phyloP scores from a whole-genome alignment of 768 basidiomycete species.

The Suillus subaureus region DNA sequence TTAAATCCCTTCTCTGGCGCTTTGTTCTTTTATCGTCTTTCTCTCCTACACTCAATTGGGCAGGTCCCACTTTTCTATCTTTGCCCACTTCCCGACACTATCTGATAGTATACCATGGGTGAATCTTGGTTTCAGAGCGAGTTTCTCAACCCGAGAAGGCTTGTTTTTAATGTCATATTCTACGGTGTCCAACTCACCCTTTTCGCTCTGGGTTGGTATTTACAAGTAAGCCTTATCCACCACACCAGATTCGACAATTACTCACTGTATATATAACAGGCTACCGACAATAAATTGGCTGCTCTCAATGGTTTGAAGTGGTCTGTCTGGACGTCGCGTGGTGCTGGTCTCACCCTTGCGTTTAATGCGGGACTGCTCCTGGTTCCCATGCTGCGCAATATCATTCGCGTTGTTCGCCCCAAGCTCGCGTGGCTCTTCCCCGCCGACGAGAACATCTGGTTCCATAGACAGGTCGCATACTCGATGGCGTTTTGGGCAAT shows the following conservation, averaged over 20 bases:
- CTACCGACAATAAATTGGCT: slow-evolving; percentile 60
- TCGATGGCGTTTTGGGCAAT: slow-evolving; percentile 92
- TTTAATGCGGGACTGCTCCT: slow-evolving; percentile 86
- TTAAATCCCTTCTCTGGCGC: slow-evolving; percentile 1
- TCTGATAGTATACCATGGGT: slow-evolving; percentile 45
- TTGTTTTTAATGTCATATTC: slow-evolving; percentile 76
- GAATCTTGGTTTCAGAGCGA: slow-evolving; percentile 76
- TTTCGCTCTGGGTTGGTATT: slow-evolving; percentile 89
- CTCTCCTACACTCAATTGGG: slow-evolving; percentile 3
- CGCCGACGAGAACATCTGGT: slow-evolving; percentile 95
- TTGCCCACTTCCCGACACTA: slow-evolving; percentile 1
- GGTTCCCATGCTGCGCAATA: slow-evolving; percentile 86
- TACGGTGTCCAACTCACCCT: slow-evolving; percentile 74
- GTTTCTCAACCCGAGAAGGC: slow-evolving; percentile 61
- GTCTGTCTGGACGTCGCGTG: slow-evolving; percentile 90
- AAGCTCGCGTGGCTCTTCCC: slow-evolving; percentile 82
- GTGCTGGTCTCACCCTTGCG: slow-evolving; percentile 89
- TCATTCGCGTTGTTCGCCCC: slow-evolving; percentile 83
- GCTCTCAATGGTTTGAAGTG: slow-evolving; percentile 78
- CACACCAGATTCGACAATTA: background rate
- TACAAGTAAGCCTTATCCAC: slow-evolving; percentile 54
- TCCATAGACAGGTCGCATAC: slow-evolving; percentile 93
- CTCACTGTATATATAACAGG: slow-evolving; percentile 39
- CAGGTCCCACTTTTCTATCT: slow-evolving; percentile 11
- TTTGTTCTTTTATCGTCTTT: slow-evolving; percentile 3